Evolutionary conservation across 192 early-diverging fungal species (phyloP).

Genomic region (Coemansia sp.): DNA sequence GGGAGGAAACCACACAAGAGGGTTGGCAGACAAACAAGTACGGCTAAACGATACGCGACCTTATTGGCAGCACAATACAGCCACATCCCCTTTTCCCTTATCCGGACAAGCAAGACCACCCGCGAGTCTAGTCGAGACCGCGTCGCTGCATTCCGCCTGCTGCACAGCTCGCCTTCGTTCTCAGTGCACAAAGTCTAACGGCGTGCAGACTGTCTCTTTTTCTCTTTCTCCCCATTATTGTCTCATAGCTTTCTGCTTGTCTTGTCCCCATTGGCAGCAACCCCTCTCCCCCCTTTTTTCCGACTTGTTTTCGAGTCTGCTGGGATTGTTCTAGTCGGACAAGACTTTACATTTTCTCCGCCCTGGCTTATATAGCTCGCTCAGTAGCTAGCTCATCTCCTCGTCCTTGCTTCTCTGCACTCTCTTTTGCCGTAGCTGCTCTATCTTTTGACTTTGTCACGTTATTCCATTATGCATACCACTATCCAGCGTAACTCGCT

Average conservation of each 20-base stretch:
- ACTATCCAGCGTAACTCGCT: conserved; percentile 22
- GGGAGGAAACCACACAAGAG: neutral
- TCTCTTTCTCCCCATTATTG: neutral
- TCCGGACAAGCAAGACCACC: neutral
- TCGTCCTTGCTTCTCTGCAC: neutral
- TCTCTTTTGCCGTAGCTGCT: neutral
- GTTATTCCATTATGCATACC: conserved; percentile 26
- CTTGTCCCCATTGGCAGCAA: neutral
- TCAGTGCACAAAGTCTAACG: neutral
- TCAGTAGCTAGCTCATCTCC: neutral
- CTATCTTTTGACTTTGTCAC: neutral
- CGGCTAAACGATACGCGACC: neutral
- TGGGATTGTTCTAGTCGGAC: neutral
- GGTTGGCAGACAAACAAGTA: neutral
- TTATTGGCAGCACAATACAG: neutral
- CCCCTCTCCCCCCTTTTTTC: neutral
- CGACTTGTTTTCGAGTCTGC: neutral
- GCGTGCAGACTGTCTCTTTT: neutral
- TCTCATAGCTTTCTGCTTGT: neutral
- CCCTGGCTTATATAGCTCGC: neutral
- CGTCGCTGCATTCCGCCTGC: neutral
- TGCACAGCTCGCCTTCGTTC: neutral
- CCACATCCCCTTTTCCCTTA: neutral
- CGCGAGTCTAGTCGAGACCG: neutral
- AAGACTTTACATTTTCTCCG: neutral